phyloP scores from a whole-genome alignment of 2,329 filamentous ascomycete species.

The Rugonectria rugulosa region DNA sequence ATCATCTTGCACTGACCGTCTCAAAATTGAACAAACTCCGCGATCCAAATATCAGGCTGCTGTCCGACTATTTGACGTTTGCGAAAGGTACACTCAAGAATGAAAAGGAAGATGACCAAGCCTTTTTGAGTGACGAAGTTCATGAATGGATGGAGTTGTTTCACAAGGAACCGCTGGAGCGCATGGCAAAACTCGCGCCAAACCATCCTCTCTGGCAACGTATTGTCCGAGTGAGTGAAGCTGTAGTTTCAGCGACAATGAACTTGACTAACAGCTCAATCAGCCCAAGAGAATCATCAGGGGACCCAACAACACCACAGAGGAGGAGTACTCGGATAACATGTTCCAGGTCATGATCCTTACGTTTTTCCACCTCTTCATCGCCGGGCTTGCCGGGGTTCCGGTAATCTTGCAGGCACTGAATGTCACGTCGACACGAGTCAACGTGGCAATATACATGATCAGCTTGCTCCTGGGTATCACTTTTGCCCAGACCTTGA shows the following conservation, averaged over 20 bases:
- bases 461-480: slow-evolving; percentile 5
- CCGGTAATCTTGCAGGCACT: slow-evolving; percentile 13
- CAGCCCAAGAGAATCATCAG: not conserved
- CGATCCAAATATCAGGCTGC: not conserved
- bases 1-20: not conserved
- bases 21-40: not conserved
- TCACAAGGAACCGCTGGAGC: not conserved
- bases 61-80: not conserved
- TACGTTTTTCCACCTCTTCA: not conserved
- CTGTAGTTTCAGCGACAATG: too few species aligned
- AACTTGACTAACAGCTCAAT: not conserved
- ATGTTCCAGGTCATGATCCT: not conserved
- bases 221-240: not conserved
- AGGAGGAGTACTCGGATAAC: not conserved
- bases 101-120: not conserved
- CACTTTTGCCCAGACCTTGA: not conserved
- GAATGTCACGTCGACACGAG: not conserved
- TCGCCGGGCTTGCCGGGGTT: slow-evolving; percentile 8
- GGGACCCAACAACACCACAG: too few species aligned
- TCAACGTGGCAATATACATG: slow-evolving; percentile 11
- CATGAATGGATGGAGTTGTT: not conserved
- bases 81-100: too few species aligned
- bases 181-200: not conserved
- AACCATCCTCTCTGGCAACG: not conserved
- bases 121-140: not conserved